Evolutionary conservation across 306 rosid genomes (phyloP).

Genomic region (Trichosanthes truncata): DNA sequence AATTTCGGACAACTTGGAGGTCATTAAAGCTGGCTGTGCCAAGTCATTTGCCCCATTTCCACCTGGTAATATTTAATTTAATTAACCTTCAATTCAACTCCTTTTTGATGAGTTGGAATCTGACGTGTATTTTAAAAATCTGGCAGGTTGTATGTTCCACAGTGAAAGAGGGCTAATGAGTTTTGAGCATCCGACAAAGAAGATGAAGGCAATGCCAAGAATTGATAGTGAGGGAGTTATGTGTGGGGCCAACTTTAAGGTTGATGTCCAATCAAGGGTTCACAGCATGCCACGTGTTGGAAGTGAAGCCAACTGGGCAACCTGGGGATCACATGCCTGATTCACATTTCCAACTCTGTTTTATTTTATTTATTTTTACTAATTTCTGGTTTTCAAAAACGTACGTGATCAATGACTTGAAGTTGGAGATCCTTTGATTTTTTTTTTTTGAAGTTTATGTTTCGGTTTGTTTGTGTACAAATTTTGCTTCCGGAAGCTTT

Average conservation of each 20-base stretch:
- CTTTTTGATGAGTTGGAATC: not conserved
- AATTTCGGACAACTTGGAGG: conserved; percentile 59
- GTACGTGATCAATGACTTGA: not conserved
- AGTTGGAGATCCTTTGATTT: not conserved
- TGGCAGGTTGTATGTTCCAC: conserved; percentile 87
- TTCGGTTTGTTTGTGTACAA: not conserved
- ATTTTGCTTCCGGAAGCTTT: not conserved
- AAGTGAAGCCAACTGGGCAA: conserved; percentile 89
- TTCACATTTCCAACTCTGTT: not conserved
- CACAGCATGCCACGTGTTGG: conserved; percentile 90
- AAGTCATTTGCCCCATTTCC: conserved; percentile 96
- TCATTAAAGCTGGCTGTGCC: conserved; percentile 71
- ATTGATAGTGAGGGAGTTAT: conserved; percentile 85
- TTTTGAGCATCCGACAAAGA: conserved; percentile 79
- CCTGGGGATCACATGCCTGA: conserved; percentile 39
- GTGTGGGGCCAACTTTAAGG: conserved; percentile 95
- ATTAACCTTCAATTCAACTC: no score
- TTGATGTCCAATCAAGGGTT: conserved; percentile 54
- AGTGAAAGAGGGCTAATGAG: conserved; percentile 66
- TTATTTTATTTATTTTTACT: not conserved
- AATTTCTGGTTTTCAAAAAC: not conserved
- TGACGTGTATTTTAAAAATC: not conserved
- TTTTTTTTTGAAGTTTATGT: not conserved
- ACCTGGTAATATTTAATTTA: conserved; percentile 32
- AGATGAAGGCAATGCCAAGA: conserved; percentile 92